Evolutionary conservation across 148 eudicot genomes (phyloP), one percentile per base, ranked within the genome.

Genomic region (Camellia sinensis): DNA sequence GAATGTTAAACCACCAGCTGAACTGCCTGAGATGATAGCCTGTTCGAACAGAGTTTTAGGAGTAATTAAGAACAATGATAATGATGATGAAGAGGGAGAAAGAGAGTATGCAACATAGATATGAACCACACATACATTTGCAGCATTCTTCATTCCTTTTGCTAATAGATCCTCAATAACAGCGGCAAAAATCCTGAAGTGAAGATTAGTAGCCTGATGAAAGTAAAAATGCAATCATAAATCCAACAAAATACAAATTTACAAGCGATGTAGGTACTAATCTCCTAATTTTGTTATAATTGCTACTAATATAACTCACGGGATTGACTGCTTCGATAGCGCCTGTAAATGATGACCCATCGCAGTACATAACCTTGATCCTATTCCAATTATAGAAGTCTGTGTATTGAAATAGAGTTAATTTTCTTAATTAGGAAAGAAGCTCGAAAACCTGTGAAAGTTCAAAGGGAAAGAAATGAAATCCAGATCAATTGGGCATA

Each of bases 361-460:
- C 99, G 85, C 99, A 97, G 82, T 97, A 94, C 78, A 94, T 89
- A 71, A 97, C 86, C 83, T 92, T 92, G 83, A 97, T 88, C 76
- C 95, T 89, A 76, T 97, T 97, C 98, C 99, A 97, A 71, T 89
- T 89, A 77, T 97, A 90, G 81, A 97, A 97, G 74, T 97, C 99
- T 94, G 88, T 45, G 83, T 61, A 76, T 21, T 19, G 66, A 77
- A 21, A 77, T 0, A 83, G 64, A 62, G 54, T 21, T 12, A 57
- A 48, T 63, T 75, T 29, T 21, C 11, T 45, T 67, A 15, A 5
- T 71, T 15, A 73, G 74, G 1, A 53, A 40, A 18, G 9, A 53
- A 72, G 12, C 40, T 19, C 52, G 56, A 59, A 65, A 65, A 50
- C 13, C 8, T 40, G 0, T 22, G 46, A 80, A 75, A 19, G 4